phyloP scores from a whole-genome alignment of 768 basidiomycete species.

The Panaeolus papilionaceus region DNA sequence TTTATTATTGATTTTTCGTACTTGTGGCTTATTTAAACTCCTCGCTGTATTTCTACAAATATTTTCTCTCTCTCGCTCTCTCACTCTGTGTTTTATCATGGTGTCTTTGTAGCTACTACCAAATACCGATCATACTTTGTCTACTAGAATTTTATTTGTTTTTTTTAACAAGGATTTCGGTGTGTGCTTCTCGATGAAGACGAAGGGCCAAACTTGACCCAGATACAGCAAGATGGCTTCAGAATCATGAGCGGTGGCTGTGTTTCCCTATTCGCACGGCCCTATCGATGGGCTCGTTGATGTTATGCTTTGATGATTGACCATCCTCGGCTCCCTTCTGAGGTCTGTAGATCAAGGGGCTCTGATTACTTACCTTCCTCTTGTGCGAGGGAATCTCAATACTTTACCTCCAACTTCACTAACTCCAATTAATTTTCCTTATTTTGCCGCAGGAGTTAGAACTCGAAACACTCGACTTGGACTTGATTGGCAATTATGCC shows the following conservation, averaged over 20 bases:
- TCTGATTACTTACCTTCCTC: no score
- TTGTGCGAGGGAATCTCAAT: no score
- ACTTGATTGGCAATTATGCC: not conserved
- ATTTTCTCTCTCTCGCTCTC: not conserved
- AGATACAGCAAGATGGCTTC: no score
- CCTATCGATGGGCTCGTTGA: not conserved
- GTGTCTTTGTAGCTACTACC: slow-evolving; percentile 7
- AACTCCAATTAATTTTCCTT: not conserved
- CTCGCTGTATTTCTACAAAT: slow-evolving; percentile 4
- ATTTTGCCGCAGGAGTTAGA: not conserved
- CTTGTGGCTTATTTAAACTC: not conserved
- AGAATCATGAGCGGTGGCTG: not conserved
- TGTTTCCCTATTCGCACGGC: not conserved
- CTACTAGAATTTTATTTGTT: no score
- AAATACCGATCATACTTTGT: not conserved
- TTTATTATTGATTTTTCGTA: not conserved
- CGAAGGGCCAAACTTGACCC: no score
- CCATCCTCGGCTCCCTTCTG: no score
- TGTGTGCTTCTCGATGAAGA: no score
- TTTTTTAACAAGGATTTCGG: no score
- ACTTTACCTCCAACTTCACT: no score
- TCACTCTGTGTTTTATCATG: not conserved
- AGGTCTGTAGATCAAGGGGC: no score
- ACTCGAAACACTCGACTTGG: not conserved
- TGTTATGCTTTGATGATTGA: no score